Base-by-base conservation (phyloP, 148 eudicot genomes). In the Spergularia marina region DNA sequence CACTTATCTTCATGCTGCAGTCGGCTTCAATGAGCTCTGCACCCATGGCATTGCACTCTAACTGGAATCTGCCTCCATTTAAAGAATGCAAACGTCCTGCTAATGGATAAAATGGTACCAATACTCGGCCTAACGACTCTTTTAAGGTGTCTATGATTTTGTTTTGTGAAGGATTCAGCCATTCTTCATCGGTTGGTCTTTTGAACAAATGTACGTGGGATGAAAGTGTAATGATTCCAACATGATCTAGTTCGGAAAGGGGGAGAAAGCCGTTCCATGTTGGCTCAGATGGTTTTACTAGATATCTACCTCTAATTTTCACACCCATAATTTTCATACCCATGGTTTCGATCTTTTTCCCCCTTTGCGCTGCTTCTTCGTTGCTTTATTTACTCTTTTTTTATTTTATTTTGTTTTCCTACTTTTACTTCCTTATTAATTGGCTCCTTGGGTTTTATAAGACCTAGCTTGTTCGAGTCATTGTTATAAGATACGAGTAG, bases 1-100 rank as follows among this genome's bases (percentile, higher is more conserved):
- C 83, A 16, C 18, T 65, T 7, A 89, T 59, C 23, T 74, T 58
- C 30, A 51, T 70, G 34, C 74, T 77, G 5, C 85, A 80, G 58
- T 83, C 82, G 6, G 85, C 91, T 64, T 86, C 89, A 0, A 82
- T 59, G 70, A 89, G 54, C n/a, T n/a, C n/a, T n/a, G n/a, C n/a
- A n/a, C n/a, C n/a, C n/a, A n/a, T n/a, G n/a, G n/a, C n/a, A n/a
- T 89, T 85, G 66, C 93, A 89, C 53, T 81, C 74, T n/a, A 89
- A 83, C 77, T 82, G 85, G 3, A 89, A 71, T 9, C 85, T 80
- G 4, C 75, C 63, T 10, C 69, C 78, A 7, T 15, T 74, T 7
- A 55, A 51, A 62, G 74, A 61, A 10, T 55, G 14, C 12, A 74
- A 6, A 0, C 78, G 71, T 5, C 82, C 82, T 2, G 82, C 77